Evolutionary conservation across 305 asterid genomes (phyloP), one percentile per base, ranked within the genome.

Genomic region (Plantago lanceolata): DNA sequence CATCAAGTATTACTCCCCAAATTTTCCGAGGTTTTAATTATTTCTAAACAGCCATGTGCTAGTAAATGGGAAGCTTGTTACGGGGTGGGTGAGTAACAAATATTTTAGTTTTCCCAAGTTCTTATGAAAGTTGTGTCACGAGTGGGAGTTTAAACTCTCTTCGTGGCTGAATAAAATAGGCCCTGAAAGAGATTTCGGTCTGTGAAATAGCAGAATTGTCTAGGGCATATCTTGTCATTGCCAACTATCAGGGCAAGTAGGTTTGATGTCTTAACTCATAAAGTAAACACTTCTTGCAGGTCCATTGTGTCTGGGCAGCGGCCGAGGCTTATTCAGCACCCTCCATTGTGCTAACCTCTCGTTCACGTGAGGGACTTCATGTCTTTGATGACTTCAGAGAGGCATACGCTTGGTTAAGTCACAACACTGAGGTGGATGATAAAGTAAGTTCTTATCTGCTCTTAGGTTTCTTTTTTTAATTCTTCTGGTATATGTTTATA

Each of bases 271-370:
- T 55, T 51, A 49, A 61, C 67, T 70, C 54, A 66, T 45, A 15
- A 52, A 26, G 57, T 19, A n/a, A 31, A 59, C 28, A 26, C 33
- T 72, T 59, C 37, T 54, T 72, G 80, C 57, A 93, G 99, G 90
- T 90, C 79, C 99, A 93, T 67, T 87, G 95, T 81, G 99, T 93
- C 69, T 90, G 99, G 99, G 97, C 97, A 55, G 99, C 99, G 26
- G 96, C 97, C 20, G 99, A 93, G 83, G 99, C 99, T 62, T 93
- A 93, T 81, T 93, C 99, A 67, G 97, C 99, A 56, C 99, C 99
- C 31, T 93, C 97, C 54, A 93, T 93, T 73, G 99, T 93, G 68
- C 75, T 90, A 58, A 90, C 99, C 48, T 83, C 97, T 71, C 96
- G 81, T 56, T 68, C 94, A 49, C 79, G 73, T 69, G 95, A 90